These are phyloP conservation scores for Paecilomyces sp. DNA, from an alignment of 2,329 filamentous ascomycete species.

Conservation along the genomic window DNA sequence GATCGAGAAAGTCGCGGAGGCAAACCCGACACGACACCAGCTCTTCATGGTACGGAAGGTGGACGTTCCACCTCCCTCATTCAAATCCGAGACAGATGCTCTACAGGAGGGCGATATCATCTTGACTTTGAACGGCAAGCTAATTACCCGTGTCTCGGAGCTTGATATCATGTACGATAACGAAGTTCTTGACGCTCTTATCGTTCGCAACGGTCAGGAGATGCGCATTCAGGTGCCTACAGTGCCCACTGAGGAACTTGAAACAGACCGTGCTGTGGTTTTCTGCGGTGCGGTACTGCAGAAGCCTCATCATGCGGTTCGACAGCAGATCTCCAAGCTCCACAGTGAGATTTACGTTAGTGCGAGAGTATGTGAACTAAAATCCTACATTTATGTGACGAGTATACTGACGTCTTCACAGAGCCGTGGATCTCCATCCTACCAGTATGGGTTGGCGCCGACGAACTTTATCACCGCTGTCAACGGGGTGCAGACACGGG, in stretches of 20 bases:
- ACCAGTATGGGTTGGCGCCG: constrained; percentile 85
- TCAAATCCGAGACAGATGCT: constrained; percentile 45
- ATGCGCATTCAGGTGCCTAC: constrained; percentile 72
- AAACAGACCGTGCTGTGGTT: constrained; percentile 84
- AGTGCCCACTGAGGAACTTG: constrained; percentile 79
- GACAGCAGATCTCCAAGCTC: constrained; percentile 93
- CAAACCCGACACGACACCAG: constrained; percentile 88
- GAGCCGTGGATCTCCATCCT: constrained; percentile 73
- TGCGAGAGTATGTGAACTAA: constrained; percentile 48
- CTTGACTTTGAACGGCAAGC: constrained; percentile 79
- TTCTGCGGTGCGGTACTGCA: constrained; percentile 96
- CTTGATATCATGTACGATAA: constrained; percentile 95
- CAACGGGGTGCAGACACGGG: constrained; percentile 77
- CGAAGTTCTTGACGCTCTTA: constrained; percentile 71
- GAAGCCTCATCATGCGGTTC: constrained; percentile 87
- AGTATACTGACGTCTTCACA: constrained; percentile 12
- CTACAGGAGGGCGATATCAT: constrained; percentile 89
- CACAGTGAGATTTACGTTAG: constrained; percentile 96
- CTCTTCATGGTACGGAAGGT: constrained; percentile 98
- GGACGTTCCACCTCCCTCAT: constrained; percentile 49
- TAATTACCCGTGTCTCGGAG: constrained; percentile 88
- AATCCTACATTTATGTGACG: not conserved
- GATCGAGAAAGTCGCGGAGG: constrained; percentile 82
- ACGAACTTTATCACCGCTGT: constrained; percentile 98
- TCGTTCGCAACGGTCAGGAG: constrained; percentile 79